phyloP scores from a whole-genome alignment of 1,139 yeast genomes.

The Lodderomyces margitis region DNA sequence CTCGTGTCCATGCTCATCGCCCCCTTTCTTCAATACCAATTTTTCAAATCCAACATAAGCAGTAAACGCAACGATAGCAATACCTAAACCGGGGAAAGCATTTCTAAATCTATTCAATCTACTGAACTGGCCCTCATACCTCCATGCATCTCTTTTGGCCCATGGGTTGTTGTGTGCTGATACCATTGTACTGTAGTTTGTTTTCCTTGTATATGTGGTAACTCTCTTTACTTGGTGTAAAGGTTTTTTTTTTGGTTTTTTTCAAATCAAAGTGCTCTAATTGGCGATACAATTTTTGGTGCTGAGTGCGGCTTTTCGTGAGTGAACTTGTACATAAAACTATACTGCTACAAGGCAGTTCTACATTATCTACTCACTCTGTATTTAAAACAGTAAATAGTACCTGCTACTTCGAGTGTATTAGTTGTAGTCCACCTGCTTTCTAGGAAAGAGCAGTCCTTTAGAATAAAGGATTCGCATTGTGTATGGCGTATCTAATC shows the following conservation, averaged over 20 bases:
- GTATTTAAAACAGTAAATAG: no score
- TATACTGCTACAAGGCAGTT: no score
- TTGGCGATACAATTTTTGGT: neutral
- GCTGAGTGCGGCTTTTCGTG: neutral
- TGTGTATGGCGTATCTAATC: no score
- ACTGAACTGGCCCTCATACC: slow-evolving; percentile 80
- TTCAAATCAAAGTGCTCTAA: neutral
- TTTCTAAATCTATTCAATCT: slow-evolving; percentile 68
- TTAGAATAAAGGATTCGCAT: no score
- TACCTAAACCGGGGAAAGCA: slow-evolving; percentile 82
- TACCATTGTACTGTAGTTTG: slow-evolving; percentile 1
- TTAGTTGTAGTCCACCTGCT: no score
- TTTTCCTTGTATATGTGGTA: neutral
- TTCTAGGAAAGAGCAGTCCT: no score
- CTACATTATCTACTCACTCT: no score
- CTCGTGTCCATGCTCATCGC: slow-evolving; percentile 20
- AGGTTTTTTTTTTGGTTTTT: slow-evolving; percentile 1
- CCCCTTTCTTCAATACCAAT: slow-evolving; percentile 34
- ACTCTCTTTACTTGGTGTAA: no score
- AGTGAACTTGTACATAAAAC: no score
- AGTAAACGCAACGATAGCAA: slow-evolving; percentile 75
- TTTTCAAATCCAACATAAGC: slow-evolving; percentile 66
- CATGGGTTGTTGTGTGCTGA: slow-evolving; percentile 34
- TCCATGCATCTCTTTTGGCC: slow-evolving; percentile 85
- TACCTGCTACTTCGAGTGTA: no score